Evolutionary conservation across 768 basidiomycete species (phyloP).

Genomic region (Vishniacozyma victoriae): DNA sequence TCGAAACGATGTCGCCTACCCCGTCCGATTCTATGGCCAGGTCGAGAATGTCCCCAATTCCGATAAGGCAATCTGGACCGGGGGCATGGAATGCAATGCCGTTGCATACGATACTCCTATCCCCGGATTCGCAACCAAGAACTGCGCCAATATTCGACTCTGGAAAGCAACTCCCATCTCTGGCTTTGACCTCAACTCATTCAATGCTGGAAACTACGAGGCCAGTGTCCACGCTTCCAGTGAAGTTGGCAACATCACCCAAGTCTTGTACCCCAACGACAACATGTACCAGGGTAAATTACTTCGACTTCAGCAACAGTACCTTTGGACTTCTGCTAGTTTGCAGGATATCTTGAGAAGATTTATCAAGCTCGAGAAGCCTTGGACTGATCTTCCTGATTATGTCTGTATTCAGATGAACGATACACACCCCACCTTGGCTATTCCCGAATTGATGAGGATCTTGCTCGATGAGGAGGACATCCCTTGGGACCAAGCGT

Average conservation of each 20-base stretch:
- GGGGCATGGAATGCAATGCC: conserved; percentile 89
- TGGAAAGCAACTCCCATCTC: conserved; percentile 59
- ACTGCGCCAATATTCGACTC: conserved; percentile 75
- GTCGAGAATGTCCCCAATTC: conserved; percentile 58
- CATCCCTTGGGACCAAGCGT: conserved; percentile 71
- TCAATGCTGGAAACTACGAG: conserved; percentile 96
- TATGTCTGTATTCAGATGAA: conserved; percentile 74
- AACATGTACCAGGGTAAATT: conserved; percentile 55
- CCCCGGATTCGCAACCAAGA: conserved; percentile 47
- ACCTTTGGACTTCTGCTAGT: conserved; percentile 71
- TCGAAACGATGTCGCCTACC: conserved; percentile 59
- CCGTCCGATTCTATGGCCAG: conserved; percentile 78
- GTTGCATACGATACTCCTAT: conserved; percentile 94
- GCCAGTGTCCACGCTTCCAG: conserved; percentile 80
- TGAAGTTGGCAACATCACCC: conserved; percentile 86
- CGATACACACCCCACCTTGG: conserved; percentile 89
- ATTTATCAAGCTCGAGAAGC: conserved; percentile 73
- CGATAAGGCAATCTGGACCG: conserved; percentile 52
- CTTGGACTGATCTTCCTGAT: conserved; percentile 73
- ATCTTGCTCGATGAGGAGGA: conserved; percentile 84
- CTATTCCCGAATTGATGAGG: conserved; percentile 91
- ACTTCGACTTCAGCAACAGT: conserved; percentile 85
- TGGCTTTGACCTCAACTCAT: conserved; percentile 90
- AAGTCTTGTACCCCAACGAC: conserved; percentile 94
- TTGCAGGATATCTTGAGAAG: conserved; percentile 84